Evolutionary conservation across 768 basidiomycete species (phyloP).

Genomic region (Harrya chromipes): DNA sequence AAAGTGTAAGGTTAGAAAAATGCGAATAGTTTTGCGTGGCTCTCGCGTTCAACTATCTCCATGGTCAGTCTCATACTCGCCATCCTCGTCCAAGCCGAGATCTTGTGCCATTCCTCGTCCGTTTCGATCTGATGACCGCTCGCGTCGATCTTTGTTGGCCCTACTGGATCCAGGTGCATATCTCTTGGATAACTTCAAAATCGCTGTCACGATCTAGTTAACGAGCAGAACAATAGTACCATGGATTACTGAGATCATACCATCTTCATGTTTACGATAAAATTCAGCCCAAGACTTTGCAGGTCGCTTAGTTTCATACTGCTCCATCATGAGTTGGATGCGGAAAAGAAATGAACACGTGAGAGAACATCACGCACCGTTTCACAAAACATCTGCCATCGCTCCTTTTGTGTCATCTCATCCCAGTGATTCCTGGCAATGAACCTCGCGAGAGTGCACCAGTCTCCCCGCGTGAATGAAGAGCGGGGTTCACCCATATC

Average conservation of each 20-base stretch:
- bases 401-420: slow-evolving; percentile 38
- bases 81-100: slow-evolving; percentile 15
- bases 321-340: slow-evolving; percentile 2
- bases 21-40: not conserved
- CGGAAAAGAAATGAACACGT: not conserved
- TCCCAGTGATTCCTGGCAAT: slow-evolving; percentile 51
- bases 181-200: slow-evolving; percentile 25
- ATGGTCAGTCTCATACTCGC: slow-evolving; percentile 21
- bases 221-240: not conserved
- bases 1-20: slow-evolving; percentile 3
- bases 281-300: slow-evolving; percentile 61
- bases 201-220: slow-evolving; percentile 15
- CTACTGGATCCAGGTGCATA: slow-evolving; percentile 19
- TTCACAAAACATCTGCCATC: slow-evolving; percentile 54
- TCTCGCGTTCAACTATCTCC: slow-evolving; percentile 6
- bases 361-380: slow-evolving; percentile 36
- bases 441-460: slow-evolving; percentile 57
- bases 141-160: slow-evolving; percentile 16
- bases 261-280: slow-evolving; percentile 48
- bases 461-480: slow-evolving; percentile 59
- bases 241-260: slow-evolving; percentile 33
- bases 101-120: slow-evolving; percentile 3
- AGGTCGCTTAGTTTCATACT: slow-evolving; percentile 51
- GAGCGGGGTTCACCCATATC: slow-evolving; percentile 53
- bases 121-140: slow-evolving; percentile 23